These are phyloP conservation scores for Ulota crispa DNA, from an alignment of 225 moss, liverwort and hornwort species.

Conservation along the genomic window DNA sequence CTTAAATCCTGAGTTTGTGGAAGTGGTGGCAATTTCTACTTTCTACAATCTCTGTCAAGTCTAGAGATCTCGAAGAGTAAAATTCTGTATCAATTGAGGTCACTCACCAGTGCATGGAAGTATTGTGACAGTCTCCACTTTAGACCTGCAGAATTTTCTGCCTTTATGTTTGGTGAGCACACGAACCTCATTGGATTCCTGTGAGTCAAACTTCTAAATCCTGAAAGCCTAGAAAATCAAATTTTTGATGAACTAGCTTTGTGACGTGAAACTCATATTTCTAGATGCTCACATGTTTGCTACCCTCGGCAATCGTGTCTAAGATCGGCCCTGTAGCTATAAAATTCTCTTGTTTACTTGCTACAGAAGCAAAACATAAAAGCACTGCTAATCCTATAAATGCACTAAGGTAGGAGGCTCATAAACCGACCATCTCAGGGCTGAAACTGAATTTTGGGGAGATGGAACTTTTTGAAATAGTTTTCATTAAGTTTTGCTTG, in stretches of 20 bases:
- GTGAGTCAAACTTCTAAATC: conserved; percentile 5
- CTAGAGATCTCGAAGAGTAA: neutral
- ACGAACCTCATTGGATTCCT: conserved; percentile 47
- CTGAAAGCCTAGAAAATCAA: neutral
- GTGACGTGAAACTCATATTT: neutral
- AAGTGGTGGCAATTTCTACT: neutral
- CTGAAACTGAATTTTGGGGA: too few relatives aligned
- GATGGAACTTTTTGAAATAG: too few relatives aligned
- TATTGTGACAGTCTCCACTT: conserved; percentile 31
- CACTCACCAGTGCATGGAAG: conserved; percentile 26
- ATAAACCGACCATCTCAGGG: too few relatives aligned
- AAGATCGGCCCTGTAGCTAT: neutral
- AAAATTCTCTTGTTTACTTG: neutral
- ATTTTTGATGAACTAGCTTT: neutral
- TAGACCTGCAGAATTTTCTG: conserved; percentile 33
- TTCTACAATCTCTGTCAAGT: neutral
- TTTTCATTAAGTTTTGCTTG: too few relatives aligned
- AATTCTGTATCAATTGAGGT: neutral
- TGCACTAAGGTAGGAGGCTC: too few relatives aligned
- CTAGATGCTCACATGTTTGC: neutral
- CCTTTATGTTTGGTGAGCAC: conserved; percentile 30
- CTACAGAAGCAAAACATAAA: neutral
- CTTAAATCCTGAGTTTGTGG: neutral
- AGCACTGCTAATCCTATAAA: neutral
- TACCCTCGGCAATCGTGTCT: neutral